phyloP scores from a whole-genome alignment of 305 asterid species.

The Fraxinus floribunda region DNA sequence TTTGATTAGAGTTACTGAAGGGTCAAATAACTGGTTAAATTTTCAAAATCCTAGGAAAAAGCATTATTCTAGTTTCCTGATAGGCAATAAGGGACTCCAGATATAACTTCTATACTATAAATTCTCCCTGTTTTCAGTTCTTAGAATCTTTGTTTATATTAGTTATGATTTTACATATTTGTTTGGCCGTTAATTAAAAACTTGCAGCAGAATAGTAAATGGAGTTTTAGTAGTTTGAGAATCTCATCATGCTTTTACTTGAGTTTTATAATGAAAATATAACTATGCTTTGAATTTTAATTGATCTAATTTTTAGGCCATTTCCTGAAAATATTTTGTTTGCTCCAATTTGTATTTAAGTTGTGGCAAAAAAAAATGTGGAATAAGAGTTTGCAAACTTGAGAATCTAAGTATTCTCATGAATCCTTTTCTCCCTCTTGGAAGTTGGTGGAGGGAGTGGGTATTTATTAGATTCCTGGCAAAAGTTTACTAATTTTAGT shows the following conservation, averaged over 20 bases:
- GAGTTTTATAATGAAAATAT: not conserved
- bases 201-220: not conserved
- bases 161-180: not conserved
- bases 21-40: not conserved
- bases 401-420: not conserved
- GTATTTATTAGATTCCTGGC: not conserved
- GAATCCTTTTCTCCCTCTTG: not conserved
- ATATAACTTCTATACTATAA: not conserved
- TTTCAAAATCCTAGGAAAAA: not conserved
- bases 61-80: not conserved
- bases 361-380: not conserved
- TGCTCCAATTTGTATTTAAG: not conserved
- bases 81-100: not conserved
- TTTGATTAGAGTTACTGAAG: not conserved
- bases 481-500: not conserved
- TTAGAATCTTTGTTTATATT: constrained; percentile 2
- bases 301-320: not conserved
- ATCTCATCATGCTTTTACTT: not conserved
- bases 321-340: not conserved
- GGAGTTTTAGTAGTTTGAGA: constrained; percentile 6
- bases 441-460: not conserved
- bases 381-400: not conserved
- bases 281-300: not conserved
- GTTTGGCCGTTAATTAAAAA: constrained; percentile 5
- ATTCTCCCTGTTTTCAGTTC: not conserved